Evolutionary conservation across 768 basidiomycete species (phyloP), one percentile per base, ranked within the genome.

Genomic region (Dentipellis sp.): DNA sequence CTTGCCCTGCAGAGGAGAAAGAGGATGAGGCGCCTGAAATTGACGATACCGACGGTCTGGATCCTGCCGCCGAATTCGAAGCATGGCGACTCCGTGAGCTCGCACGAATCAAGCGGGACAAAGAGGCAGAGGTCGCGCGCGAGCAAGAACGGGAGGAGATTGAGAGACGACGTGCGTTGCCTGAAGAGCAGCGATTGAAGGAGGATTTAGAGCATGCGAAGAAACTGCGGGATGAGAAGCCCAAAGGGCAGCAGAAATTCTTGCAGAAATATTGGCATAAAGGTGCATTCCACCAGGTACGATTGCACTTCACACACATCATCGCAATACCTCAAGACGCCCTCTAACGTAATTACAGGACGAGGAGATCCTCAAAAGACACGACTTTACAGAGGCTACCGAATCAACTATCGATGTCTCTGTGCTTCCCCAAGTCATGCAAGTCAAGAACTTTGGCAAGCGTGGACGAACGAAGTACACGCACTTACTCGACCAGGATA

Each of bases 231-330:
- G 86, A 86, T 54, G 91, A 90, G 54, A 95, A 94, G 71, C 89
- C 91, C 1, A 89, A 97, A 67, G 92, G 91, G 3, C 79, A 90
- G 59, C 89, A 93, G 67, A 90, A 84, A 66, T 98, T 98, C 72
- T 70, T 98, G 59, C 94, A 98, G 69, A 98, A 97, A 71, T 99
- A 97, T 68, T 98, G 93, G 84, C 97, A 99, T 75, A 97, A 95
- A 71, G 97, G 97, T 64, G 97, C 95, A 58, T 99, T 98, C 77
- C 93, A 97, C 69, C 91, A 94, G 80, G 94, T 90, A 57, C 35
- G 78, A 66, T 10, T 42, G 21, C n/a, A 17, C 45, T 56, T 29
- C 42, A 35, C 3, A 50, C 23, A 35, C 17, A 50, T 22, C 23
- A 29, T 6, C 52, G 40, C 45, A 17, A 48, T 23, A 17, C 37